Evolutionary conservation across 2,329 filamentous ascomycete species (phyloP), one percentile per base, ranked within the genome.

Genomic region (Peltaster fructicola): DNA sequence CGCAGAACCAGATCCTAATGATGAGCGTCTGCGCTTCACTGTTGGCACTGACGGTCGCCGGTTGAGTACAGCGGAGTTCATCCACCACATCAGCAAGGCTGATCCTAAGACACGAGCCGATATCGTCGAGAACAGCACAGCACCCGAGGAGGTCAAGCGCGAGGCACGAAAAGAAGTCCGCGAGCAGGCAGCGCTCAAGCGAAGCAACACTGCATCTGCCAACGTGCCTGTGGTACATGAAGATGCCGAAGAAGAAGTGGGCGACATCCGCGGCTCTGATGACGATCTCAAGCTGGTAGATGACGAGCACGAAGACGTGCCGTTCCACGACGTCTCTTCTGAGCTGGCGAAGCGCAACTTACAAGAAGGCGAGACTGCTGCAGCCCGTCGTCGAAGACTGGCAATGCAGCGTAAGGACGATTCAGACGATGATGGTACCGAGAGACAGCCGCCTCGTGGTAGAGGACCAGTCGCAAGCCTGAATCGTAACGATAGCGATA

Each of bases 61-160:
- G 23, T 74, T 88, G 67, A 82, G 65, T 33, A 84, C 84, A 51
- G 68, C 73, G 4, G 76, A 82, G 41, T 85, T 88, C 44, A 69
- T 88, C 32, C 58, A 63, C 22, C 70, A 80, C 43, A 72, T 88
- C 42, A 68, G 71, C 35, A 66, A 70, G 34, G 59, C 85, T 31
- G 76, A 85, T 44, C 65, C 67, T 13, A 68, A 68, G 40, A 68
- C 71, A 8, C 62, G 66, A 17, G 60, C 57, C 8, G 57, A 54
- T 23, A 48, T 55, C 14, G 50, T 63, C 5, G 56, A 63, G 30
- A 43, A 54, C 26, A 57, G 51, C 36, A 47, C 61, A 30, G 56
- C 50, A 3, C 57, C 59, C 0, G 56, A 61, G 15, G 37, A 37
- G 3, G 51, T 62, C 23, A 63, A 63, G 40, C 46, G 44, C 5